Evolutionary conservation across 768 basidiomycete species (phyloP), one percentile per base, ranked within the genome.

Genomic region (Mycena galopus): DNA sequence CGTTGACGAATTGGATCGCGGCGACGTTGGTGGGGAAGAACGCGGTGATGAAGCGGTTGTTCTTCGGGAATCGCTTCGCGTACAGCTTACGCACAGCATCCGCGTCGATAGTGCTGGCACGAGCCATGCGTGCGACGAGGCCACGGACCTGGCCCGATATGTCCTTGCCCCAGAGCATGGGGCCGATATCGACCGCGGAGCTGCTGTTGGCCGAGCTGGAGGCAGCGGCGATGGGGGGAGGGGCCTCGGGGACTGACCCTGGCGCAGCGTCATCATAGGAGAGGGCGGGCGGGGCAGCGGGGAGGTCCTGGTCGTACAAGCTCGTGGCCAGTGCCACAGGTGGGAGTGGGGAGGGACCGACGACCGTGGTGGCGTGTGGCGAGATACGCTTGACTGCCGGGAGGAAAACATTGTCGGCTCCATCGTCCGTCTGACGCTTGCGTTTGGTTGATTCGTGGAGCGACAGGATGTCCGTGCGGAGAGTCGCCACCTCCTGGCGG

Each of bases 21-120:
- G 64, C 53, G 37, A 65, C 50, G 37, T 65, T 65, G 29, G 53
- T 65, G 29, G 64, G 64, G 64, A 65, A 65, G 64, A 27, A 65
- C 14, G 33, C 64, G 51, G 64, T 56, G 35, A 65, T 27, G 16
- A 65, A 65, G 25, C 35, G 25, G 39, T 65, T 56, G 53, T 65
- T 56, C 37, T 65, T 65, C 4, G 51, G 35, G 64, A 65, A 65
- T 14, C 50, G 32, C 33, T 65, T 65, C 19, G 63, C 51, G 35
- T 65, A 51, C 23, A 65, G 6, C 3, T 6, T 10, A 14, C 27
- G 53, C 14, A 65, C 63, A 14, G 63, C 51, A 1, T 65, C 63
- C 23, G 63, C n/a, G 33, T 65, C 51, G 35, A 65, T 65, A 50
- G 44, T 65, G 29, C 32, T 33, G 21, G n/a, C 63, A 3, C 63